phyloP scores from a whole-genome alignment of 257 asterid species.

The Forsythia suspensa region DNA sequence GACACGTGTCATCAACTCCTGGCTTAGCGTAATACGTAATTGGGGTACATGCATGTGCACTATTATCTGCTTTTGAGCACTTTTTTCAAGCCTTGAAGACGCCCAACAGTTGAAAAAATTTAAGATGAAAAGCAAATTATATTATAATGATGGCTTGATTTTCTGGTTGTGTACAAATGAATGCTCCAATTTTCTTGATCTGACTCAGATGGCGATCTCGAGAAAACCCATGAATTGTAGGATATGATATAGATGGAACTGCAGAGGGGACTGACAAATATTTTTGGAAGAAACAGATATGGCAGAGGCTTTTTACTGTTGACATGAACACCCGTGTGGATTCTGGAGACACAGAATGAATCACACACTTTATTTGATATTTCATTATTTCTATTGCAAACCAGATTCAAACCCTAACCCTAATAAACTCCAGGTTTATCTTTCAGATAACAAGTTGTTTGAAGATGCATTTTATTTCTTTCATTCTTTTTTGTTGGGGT shows the following conservation, averaged over 20 bases:
- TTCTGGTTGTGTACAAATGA: slow-evolving; percentile 13
- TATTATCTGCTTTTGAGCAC: slow-evolving; percentile 27
- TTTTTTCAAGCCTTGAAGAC: slow-evolving; percentile 12
- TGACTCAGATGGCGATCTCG: slow-evolving; percentile 7
- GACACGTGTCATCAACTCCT: too few relatives aligned
- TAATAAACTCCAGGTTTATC: slow-evolving; percentile 7
- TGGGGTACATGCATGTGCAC: slow-evolving; percentile 17
- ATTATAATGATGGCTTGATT: neutral
- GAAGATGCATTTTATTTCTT: too few relatives aligned
- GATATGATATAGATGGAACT: slow-evolving; percentile 33
- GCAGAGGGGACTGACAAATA: slow-evolving; percentile 19
- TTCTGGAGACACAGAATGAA: slow-evolving; percentile 9
- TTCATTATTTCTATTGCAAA: neutral
- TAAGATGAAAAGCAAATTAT: neutral
- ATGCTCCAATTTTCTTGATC: slow-evolving; percentile 22
- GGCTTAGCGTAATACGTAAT: too few relatives aligned
- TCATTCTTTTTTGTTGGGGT: neutral
- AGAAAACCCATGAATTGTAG: slow-evolving; percentile 31
- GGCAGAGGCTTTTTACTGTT: slow-evolving; percentile 39
- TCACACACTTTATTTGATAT: neutral
- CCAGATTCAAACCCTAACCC: slow-evolving; percentile 36
- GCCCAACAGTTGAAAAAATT: neutral
- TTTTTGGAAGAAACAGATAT: slow-evolving; percentile 24
- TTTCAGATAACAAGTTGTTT: neutral
- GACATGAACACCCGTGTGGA: slow-evolving; percentile 23